Base-by-base conservation (phyloP, 345 rosid species). In the Citrus glauca region DNA sequence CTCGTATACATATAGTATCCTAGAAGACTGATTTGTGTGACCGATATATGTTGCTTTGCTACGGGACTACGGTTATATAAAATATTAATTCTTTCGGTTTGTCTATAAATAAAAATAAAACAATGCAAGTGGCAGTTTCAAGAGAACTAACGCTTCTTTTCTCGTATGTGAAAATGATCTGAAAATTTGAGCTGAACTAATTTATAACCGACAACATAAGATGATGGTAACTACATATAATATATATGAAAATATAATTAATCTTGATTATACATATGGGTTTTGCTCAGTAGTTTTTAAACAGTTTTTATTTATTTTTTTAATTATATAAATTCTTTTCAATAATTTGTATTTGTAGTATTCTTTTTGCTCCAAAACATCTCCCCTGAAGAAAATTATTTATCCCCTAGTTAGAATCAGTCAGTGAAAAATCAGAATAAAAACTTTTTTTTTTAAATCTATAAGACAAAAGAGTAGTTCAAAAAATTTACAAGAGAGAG, bases 271-370 rank as follows among this genome's bases (percentile, higher is more conserved):
- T 8, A 16, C 6, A 14, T 0, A 14, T 48, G 45, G 45, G 13
- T 9, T 40, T 9, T 1, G 42, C 3, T 40, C 3, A 40, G 0
- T 40, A 0, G 0, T 9, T 40, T 40, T 40, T 0, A 40, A 40
- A 40, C 0, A 40, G 1, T 0, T 40, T 40, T 35, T 5, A 33
- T 33, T 40, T 40, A 40, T 40, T 9, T 40, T 7, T 40, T 4
- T 4, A 9, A 0, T 0, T 9, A 40, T 48, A 0, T 0, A 48
- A 48, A 14, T 48, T 0, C 0, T 0, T 48, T 17, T 0, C 56
- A 50, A 50, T 42, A 10, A 0, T 42, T 42, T 42, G 11, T 42
- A 10, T 42, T 42, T 42, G 4, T 2, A 11, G 0, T 10, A 0
- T 42, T 42, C 0, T 42, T 42, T 10, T 42, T 42, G 4, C 3